phyloP scores from a whole-genome alignment of 768 basidiomycete species.

The Phylloporus scabripes region DNA sequence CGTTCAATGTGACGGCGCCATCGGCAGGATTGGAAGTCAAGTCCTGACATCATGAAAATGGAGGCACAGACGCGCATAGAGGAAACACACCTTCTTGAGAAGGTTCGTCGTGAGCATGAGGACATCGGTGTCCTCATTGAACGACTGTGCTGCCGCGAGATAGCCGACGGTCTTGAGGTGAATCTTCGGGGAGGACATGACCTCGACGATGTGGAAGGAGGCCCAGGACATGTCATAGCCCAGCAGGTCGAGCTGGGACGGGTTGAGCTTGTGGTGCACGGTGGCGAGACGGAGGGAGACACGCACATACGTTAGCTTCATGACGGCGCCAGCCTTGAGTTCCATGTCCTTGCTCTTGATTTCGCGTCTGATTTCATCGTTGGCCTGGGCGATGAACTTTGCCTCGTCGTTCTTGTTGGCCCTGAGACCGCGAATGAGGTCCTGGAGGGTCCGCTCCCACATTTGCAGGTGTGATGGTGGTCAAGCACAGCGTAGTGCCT shows the following conservation, averaged over 20 bases:
- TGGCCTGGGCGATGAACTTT: slow-evolving; percentile 86
- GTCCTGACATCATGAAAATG: slow-evolving; percentile 47
- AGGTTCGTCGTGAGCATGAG: slow-evolving; percentile 96
- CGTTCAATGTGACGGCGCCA: slow-evolving; percentile 70
- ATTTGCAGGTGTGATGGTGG: slow-evolving; percentile 35
- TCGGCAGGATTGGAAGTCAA: slow-evolving; percentile 72
- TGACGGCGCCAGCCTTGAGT: slow-evolving; percentile 88
- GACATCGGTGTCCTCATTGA: slow-evolving; percentile 91
- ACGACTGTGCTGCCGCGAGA: slow-evolving; percentile 87
- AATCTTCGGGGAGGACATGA: slow-evolving; percentile 89
- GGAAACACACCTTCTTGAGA: slow-evolving; percentile 73
- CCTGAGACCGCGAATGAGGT: slow-evolving; percentile 90
- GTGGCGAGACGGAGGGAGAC: neutral
- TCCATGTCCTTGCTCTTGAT: slow-evolving; percentile 94
- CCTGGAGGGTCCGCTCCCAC: slow-evolving; percentile 96
- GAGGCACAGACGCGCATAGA: slow-evolving; percentile 1
- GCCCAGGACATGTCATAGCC: slow-evolving; percentile 95
- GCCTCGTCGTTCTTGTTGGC: slow-evolving; percentile 93
- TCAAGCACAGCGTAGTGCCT: neutral
- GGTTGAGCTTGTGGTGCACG: slow-evolving; percentile 8
- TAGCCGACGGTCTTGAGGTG: slow-evolving; percentile 96
- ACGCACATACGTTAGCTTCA: slow-evolving; percentile 96
- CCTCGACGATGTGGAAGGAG: slow-evolving; percentile 94
- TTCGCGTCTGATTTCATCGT: slow-evolving; percentile 92
- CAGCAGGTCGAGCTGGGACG: slow-evolving; percentile 86